phyloP scores from a whole-genome alignment of 1,284 basidiomycete species.

The Macrocybe sp. region DNA sequence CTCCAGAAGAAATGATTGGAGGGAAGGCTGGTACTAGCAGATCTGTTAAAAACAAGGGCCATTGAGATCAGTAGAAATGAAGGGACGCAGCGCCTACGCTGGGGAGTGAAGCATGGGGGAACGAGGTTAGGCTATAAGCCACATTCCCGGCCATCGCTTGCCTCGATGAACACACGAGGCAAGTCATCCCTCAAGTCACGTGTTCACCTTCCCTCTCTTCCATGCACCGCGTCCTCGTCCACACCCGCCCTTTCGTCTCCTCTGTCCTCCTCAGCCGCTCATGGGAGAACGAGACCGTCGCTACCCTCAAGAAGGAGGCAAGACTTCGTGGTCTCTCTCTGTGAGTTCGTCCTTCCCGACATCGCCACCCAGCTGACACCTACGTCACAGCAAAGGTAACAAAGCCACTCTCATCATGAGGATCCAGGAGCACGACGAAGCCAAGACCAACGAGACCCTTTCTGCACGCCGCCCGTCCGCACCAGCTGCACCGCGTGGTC shows the following conservation, averaged over 20 bases:
- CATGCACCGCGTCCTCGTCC: slow-evolving; percentile 31
- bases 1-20: slow-evolving; percentile 57
- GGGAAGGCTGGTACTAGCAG: slow-evolving; percentile 59
- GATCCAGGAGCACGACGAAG: slow-evolving; percentile 45
- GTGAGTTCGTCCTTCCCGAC: slow-evolving; percentile 33
- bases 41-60: slow-evolving; percentile 38
- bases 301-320: slow-evolving; percentile 59
- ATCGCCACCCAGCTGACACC: background rate
- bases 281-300: slow-evolving; percentile 60
- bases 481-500: slow-evolving; percentile 23
- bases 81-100: slow-evolving; percentile 49
- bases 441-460: slow-evolving; percentile 11
- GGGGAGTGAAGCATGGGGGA: slow-evolving; percentile 68
- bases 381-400: slow-evolving; percentile 44
- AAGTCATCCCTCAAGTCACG: slow-evolving; percentile 18
- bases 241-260: slow-evolving; percentile 45
- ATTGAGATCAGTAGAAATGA: slow-evolving; percentile 10
- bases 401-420: slow-evolving; percentile 54
- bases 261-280: slow-evolving; percentile 61
- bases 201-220: slow-evolving; percentile 6
- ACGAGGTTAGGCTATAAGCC: slow-evolving; percentile 26
- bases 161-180: slow-evolving; percentile 50
- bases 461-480: slow-evolving; percentile 11
- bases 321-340: slow-evolving; percentile 59
- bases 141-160: slow-evolving; percentile 23